Conservation (phyloP, 2,329 filamentous ascomycete species). For the Davidsoniella eucalypti region DNA sequence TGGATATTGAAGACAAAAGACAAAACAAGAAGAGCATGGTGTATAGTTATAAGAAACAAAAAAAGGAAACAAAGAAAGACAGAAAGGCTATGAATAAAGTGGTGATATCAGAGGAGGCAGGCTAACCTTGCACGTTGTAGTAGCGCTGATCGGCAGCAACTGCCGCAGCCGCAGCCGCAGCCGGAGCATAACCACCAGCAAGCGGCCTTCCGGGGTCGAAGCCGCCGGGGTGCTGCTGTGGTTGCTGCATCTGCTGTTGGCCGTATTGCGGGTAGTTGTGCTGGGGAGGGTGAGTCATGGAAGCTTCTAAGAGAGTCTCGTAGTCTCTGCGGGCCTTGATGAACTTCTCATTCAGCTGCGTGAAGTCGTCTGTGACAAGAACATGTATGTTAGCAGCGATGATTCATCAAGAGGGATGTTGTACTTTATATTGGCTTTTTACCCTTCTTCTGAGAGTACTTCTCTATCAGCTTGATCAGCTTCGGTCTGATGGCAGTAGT, state of each 20-base stretch:
- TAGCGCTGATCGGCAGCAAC: slow-evolving; percentile 12
- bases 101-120: neutral
- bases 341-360: slow-evolving; percentile 96
- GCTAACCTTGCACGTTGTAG: slow-evolving; percentile 10
- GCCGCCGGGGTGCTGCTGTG: slow-evolving; percentile 35
- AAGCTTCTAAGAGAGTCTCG: slow-evolving; percentile 85
- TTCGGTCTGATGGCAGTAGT: slow-evolving; percentile 90
- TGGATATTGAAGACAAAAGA: neutral
- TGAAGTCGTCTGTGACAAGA: slow-evolving; percentile 65
- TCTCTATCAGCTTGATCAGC: slow-evolving; percentile 93
- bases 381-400: slow-evolving; percentile 12
- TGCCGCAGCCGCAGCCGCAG: slow-evolving; percentile 7
- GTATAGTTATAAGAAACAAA: slow-evolving; percentile 15
- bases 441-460: slow-evolving; percentile 99
- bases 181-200: slow-evolving; percentile 3
- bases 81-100: neutral
- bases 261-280: slow-evolving; percentile 57
- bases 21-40: neutral
- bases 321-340: slow-evolving; percentile 97
- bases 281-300: slow-evolving; percentile 76
- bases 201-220: neutral
- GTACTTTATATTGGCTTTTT: slow-evolving; percentile 13
- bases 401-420: neutral
- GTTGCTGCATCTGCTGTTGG: slow-evolving; percentile 25
- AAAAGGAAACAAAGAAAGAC: neutral